These are phyloP conservation scores for Boletellus ananas DNA, from an alignment of 768 basidiomycete genomes.

Conservation along the genomic window DNA sequence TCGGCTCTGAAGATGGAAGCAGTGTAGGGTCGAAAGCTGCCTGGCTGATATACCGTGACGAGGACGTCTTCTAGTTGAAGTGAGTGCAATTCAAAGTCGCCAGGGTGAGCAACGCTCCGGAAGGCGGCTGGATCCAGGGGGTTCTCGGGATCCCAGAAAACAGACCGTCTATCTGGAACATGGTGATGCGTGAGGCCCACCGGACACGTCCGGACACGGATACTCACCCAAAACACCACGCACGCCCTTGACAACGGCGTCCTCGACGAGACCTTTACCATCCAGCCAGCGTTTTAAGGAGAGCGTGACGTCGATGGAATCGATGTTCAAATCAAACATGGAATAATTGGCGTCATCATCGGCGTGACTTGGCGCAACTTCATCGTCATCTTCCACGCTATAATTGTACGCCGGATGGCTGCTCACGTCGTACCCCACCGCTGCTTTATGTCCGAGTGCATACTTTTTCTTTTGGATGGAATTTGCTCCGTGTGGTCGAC, in stretches of 20 bases:
- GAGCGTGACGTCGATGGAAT: constrained; percentile 92
- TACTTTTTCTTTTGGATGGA: constrained; percentile 16
- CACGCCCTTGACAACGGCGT: constrained; percentile 91
- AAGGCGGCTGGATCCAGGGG: constrained; percentile 78
- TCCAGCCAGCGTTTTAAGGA: constrained; percentile 92
- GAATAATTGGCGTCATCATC: constrained; percentile 72
- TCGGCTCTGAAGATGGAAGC: constrained; percentile 93
- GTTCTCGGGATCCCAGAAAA: constrained; percentile 81
- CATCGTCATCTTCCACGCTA: constrained; percentile 58
- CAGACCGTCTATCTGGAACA: constrained; percentile 73
- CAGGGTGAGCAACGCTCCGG: constrained; percentile 65
- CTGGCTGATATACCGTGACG: constrained; percentile 92
- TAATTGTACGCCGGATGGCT: constrained; percentile 70
- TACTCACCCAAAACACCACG: constrained; percentile 83
- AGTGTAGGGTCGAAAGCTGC: constrained; percentile 86
- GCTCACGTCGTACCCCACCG: constrained; percentile 71
- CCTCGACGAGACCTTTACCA: constrained; percentile 88
- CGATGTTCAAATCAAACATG: constrained; percentile 90
- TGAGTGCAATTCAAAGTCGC: constrained; percentile 90
- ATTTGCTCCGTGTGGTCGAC: constrained; percentile 48
- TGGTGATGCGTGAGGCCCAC: not conserved
- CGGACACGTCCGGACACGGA: not conserved
- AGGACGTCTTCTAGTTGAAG: constrained; percentile 91
- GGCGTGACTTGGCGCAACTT: constrained; percentile 23
- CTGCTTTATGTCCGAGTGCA: constrained; percentile 48